Evolutionary conservation across 352 stramenopile species (phyloP), one percentile per base, ranked within the genome.

Genomic region (Discostella stelligera): DNA sequence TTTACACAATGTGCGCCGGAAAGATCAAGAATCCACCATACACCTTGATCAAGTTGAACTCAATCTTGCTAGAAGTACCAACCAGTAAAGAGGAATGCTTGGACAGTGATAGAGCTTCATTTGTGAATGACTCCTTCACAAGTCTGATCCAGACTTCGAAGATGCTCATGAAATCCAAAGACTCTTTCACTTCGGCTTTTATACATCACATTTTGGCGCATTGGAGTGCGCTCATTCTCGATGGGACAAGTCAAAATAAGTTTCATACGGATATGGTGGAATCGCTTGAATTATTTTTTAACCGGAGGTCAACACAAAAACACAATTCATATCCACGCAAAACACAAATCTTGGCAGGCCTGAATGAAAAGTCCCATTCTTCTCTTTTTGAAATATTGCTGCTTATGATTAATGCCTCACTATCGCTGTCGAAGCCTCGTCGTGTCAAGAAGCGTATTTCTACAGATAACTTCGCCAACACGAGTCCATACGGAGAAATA

Each of bases 351-450:
- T 52, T 80, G 46, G 32, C 73, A 55, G 60, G 49, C 48, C 27
- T 75, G 16, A 75, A 75, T n/a, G 30, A 71, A 44, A 75, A 75
- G 49, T 75, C 25, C 27, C 53, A 56, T 55, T 55, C 53, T 59
- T 46, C 65, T 41, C 48, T 80, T 10, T 80, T 75, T 58, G 73
- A 80, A 53, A 27, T 75, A 13, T 64, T 67, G 14, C 11, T 79
- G 21, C 55, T 69, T 4, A 69, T 73, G 62, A 50, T 65, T 1
- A 39, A 30, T 23, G 37, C 59, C 54, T 79, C 62, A 2, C 32
- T 79, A 27, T 72, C 71, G 16, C 41, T 79, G 13, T 63, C 62
- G n/a, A 68, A 61, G 16, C 71, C 71, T 59, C 30, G n/a, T 50
- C 55, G 44, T 61, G 55, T 37, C 27, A 46, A 46, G 11, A 68